phyloP scores from a whole-genome alignment of 2,329 filamentous ascomycete genomes.

The Iodosphaeria phyllophila region DNA sequence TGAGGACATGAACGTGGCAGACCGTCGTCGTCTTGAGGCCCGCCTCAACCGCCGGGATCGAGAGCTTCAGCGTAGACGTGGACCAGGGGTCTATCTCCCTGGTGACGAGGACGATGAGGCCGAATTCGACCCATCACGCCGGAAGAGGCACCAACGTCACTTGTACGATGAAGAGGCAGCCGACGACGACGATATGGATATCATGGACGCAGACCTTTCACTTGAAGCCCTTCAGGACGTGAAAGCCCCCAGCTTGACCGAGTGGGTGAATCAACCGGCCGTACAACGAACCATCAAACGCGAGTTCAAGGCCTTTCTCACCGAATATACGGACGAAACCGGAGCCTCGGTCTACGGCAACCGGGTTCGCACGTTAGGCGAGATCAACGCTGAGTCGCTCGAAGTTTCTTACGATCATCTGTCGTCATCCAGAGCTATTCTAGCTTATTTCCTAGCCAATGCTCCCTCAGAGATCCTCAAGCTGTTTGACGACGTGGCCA shows the following conservation, averaged over 20 bases:
- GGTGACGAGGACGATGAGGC: slow-evolving; percentile 74
- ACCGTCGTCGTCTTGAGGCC: slow-evolving; percentile 51
- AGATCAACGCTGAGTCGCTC: slow-evolving; percentile 87
- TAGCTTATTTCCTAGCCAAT: slow-evolving; percentile 93
- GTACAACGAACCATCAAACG: slow-evolving; percentile 87
- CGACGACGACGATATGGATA: slow-evolving; percentile 78
- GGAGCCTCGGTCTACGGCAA: slow-evolving; percentile 89
- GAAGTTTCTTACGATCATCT: slow-evolving; percentile 94
- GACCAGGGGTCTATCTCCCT: slow-evolving; percentile 54
- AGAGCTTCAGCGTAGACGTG: slow-evolving; percentile 46
- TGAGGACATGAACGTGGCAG: slow-evolving; percentile 46
- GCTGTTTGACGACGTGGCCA: slow-evolving; percentile 89
- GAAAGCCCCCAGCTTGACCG: slow-evolving; percentile 80
- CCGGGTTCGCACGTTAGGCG: slow-evolving; percentile 85
- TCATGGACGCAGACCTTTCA: slow-evolving; percentile 89
- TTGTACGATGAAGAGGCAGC: slow-evolving; percentile 90
- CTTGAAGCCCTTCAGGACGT: slow-evolving; percentile 83
- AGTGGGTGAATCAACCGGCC: slow-evolving; percentile 82
- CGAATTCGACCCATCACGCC: slow-evolving; percentile 66
- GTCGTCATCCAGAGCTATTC: slow-evolving; percentile 72
- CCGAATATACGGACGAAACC: slow-evolving; percentile 80
- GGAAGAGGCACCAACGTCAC: slow-evolving; percentile 69
- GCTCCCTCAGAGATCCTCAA: slow-evolving; percentile 89
- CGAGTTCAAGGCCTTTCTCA: slow-evolving; percentile 95
- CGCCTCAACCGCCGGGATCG: slow-evolving; percentile 57